These are phyloP conservation scores for Candida berthetii DNA, from an alignment of 805 yeast species.

Conservation along the genomic window DNA sequence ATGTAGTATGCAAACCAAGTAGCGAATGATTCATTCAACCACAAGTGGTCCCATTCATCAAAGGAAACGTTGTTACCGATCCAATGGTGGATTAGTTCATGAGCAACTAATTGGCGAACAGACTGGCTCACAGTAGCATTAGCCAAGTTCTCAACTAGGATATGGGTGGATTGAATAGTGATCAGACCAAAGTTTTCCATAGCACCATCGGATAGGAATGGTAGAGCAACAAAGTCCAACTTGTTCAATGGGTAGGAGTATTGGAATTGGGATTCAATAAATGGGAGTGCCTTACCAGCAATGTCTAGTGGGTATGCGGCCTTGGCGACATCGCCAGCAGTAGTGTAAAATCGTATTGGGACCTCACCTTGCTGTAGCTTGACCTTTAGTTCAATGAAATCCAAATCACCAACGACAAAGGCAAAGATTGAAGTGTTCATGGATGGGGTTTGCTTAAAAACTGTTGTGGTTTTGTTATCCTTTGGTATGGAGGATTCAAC, in stretches of 20 bases:
- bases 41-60: constrained; percentile 60
- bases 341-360: constrained; percentile 51
- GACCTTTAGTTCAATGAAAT: constrained; percentile 35
- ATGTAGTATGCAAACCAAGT: constrained; percentile 59
- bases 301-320: constrained; percentile 46
- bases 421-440: constrained; percentile 63
- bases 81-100: constrained; percentile 79
- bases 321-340: constrained; percentile 41
- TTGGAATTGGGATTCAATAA: constrained; percentile 37
- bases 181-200: constrained; percentile 78
- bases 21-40: constrained; percentile 79
- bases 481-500: constrained; percentile 23
- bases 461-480: constrained; percentile 21
- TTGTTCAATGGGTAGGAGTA: constrained; percentile 51
- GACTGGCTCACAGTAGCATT: constrained; percentile 21
- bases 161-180: constrained; percentile 48
- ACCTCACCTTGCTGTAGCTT: constrained; percentile 19
- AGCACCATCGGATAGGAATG: constrained; percentile 70
- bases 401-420: constrained; percentile 64
- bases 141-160: constrained; percentile 29
- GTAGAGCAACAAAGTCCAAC: constrained; percentile 62
- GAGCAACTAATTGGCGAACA: constrained; percentile 54
- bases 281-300: constrained; percentile 40
- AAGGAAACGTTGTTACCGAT: constrained; percentile 64
- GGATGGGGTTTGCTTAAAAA: constrained; percentile 50